Conservation (phyloP, 176 grass and related monocot genomes). For the Oryza glumipatula region DNA sequence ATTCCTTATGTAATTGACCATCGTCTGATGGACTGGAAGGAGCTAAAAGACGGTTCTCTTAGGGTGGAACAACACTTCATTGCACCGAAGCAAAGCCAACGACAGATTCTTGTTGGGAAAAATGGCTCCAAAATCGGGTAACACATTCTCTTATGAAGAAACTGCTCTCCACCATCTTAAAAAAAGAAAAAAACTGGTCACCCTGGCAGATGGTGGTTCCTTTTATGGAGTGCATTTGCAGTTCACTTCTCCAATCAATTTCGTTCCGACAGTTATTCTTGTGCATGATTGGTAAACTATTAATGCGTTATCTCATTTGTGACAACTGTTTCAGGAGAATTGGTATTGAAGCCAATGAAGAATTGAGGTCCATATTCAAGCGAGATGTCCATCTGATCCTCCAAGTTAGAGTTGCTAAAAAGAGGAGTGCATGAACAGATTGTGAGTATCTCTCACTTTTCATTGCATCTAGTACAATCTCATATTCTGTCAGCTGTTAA, state of each 20-base stretch:
- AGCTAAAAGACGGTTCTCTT: conserved; percentile 95
- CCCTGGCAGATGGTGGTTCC: background rate
- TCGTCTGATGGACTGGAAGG: conserved; percentile 90
- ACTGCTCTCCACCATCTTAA: background rate
- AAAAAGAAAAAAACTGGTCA: background rate
- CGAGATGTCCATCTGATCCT: conserved; percentile 96
- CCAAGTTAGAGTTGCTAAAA: conserved; percentile 89
- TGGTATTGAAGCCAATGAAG: conserved; percentile 93
- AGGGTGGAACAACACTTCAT: conserved; percentile 96
- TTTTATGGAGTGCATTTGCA: background rate
- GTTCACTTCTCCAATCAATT: background rate
- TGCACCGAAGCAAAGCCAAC: conserved; percentile 84
- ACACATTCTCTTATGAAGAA: conserved; percentile 30
- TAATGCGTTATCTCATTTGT: conserved; percentile 13
- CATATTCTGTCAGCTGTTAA: background rate
- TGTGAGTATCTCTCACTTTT: conserved; percentile 33
- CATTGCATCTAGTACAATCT: background rate
- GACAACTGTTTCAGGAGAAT: conserved; percentile 75
- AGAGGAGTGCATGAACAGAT: conserved; percentile 62
- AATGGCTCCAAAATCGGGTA: conserved; percentile 99
- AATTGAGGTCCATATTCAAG: conserved; percentile 94
- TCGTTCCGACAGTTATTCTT: background rate
- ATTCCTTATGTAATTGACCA: conserved; percentile 97
- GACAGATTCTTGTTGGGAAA: conserved; percentile 98
- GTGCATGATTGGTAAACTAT: background rate